Conservation (phyloP, 768 basidiomycete species). For the Trametes gibbosa region DNA sequence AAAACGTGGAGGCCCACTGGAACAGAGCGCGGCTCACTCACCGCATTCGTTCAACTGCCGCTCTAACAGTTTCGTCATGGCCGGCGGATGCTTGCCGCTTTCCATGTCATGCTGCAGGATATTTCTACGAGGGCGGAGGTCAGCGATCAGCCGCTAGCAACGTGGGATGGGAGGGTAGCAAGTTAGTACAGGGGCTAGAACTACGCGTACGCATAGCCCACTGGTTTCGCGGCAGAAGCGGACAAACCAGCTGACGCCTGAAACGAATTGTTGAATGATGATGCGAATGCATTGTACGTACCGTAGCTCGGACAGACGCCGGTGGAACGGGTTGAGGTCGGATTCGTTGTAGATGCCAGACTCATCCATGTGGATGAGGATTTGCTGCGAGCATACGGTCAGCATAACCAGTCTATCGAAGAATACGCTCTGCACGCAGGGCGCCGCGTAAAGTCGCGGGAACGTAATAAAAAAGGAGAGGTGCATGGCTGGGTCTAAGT, state of each 20-base stretch:
- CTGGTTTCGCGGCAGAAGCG: slow-evolving; percentile 1
- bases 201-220: neutral
- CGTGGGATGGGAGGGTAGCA: neutral
- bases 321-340: slow-evolving; percentile 85
- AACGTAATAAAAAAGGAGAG: slow-evolving; percentile 18
- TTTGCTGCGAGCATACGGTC: slow-evolving; percentile 60
- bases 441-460: slow-evolving; percentile 4
- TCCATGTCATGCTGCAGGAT: slow-evolving; percentile 85
- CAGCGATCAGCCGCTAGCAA: neutral
- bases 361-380: slow-evolving; percentile 93
- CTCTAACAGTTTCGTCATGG: slow-evolving; percentile 86
- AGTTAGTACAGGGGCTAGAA: slow-evolving; percentile 2
- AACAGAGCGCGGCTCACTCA: slow-evolving; percentile 39
- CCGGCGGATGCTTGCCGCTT: slow-evolving; percentile 77
- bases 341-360: slow-evolving; percentile 90
- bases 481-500: neutral
- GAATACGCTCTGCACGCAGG: slow-evolving; percentile 3
- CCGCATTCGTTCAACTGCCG: slow-evolving; percentile 91
- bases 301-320: slow-evolving; percentile 77
- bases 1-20: neutral
- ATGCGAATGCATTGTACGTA: slow-evolving; percentile 20
- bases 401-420: slow-evolving; percentile 16
- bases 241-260: neutral
- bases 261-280: neutral
- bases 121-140: slow-evolving; percentile 24